Evolutionary conservation across 2,329 filamentous ascomycete genomes (phyloP), one percentile per base, ranked within the genome.

Genomic region (Graphium sp.): DNA sequence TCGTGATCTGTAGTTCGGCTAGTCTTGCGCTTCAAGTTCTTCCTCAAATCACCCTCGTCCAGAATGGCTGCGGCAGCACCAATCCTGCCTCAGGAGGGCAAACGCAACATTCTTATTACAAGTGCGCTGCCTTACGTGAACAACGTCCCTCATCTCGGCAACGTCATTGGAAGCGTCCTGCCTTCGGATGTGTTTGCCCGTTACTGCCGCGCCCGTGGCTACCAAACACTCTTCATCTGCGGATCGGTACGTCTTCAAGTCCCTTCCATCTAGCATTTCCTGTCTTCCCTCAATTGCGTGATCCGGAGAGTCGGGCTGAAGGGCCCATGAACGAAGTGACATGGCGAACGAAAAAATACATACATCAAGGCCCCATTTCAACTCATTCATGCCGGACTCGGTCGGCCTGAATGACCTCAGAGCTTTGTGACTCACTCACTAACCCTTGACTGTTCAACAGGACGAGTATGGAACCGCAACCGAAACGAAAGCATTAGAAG

Each of bases 401-500:
- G n/a, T n/a, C n/a, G n/a, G n/a, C n/a, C n/a, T n/a, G n/a, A n/a
- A n/a, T 19, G n/a, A 18, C 7, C 21, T 25, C 15, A 7, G n/a
- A 24, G 9, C 9, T 14, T 5, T 9, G 11, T 13, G 11, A n/a
- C 19, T 22, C 26, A 20, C 18, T 19, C 30, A 24, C 30, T 14
- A 15, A 22, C 13, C 11, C 13, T 32, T 27, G n/a, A n/a, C n/a
- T 81, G 74, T 32, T 32, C 31, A 29, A 13, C 35, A 43, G 29
- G 87, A 94, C 57, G 82, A 95, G 55, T 95, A 94, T 52, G 87
- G 87, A 33, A 95, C 87, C 9, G 85, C 87, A 14, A 93, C 85
- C 18, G 87, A 94, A 55, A 93, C 87, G 16, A 93, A 92, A 58
- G 87, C 87, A 5, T 70, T 94, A 22, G 83, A 92, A 49, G 83